Evolutionary conservation across 148 eudicot species (phyloP).

Genomic region (Rhododendron williamsianum): DNA sequence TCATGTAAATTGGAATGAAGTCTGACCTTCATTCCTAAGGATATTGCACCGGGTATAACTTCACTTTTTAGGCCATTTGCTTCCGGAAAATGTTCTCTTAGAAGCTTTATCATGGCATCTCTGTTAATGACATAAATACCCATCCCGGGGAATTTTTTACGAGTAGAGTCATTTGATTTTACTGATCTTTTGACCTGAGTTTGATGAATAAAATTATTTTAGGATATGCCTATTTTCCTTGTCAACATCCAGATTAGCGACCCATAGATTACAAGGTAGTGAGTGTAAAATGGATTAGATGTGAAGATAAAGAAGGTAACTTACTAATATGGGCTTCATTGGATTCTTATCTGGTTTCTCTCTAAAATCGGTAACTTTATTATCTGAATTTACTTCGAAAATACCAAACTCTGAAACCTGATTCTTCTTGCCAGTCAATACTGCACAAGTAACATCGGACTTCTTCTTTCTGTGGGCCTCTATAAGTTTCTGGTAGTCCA

Average conservation of each 20-base stretch:
- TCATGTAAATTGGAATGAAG: neutral
- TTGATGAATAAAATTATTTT: slow-evolving; percentile 1
- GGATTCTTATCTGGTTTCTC: slow-evolving; percentile 14
- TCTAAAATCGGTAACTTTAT: slow-evolving; percentile 34
- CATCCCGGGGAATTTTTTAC: slow-evolving; percentile 41
- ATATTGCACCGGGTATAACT: slow-evolving; percentile 71
- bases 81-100: slow-evolving; percentile 42
- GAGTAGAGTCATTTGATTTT: slow-evolving; percentile 11
- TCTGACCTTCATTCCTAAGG: slow-evolving; percentile 76
- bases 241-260: neutral
- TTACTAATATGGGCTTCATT: slow-evolving; percentile 19
- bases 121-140: slow-evolving; percentile 70
- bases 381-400: slow-evolving; percentile 34
- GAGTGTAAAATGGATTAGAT: neutral
- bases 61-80: slow-evolving; percentile 56
- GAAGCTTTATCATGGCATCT: slow-evolving; percentile 46
- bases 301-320: neutral
- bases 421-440: slow-evolving; percentile 26
- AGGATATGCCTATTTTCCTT: neutral
- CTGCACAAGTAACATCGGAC: slow-evolving; percentile 66
- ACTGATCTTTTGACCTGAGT: slow-evolving; percentile 28
- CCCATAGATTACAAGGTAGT: neutral
- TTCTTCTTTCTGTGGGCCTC: slow-evolving; percentile 44
- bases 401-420: slow-evolving; percentile 41
- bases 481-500: slow-evolving; percentile 71